These are phyloP conservation scores for Clavariopsis aquatica DNA, from an alignment of 495 filamentous ascomycete genomes.

Conservation along the genomic window DNA sequence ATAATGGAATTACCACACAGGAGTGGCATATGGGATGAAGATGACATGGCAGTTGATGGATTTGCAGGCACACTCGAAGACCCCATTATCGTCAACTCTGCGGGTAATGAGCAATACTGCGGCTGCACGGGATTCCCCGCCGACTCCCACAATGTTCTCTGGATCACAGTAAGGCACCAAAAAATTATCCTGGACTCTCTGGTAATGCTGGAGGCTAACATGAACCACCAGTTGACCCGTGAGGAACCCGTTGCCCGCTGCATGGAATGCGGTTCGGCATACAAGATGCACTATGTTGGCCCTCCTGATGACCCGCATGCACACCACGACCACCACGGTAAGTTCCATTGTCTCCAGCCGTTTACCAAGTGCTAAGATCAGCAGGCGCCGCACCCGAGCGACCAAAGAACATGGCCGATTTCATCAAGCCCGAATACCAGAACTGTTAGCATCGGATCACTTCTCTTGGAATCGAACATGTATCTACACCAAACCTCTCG, in stretches of 20 bases:
- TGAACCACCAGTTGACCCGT: slow-evolving; percentile 70
- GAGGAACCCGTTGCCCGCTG: slow-evolving; percentile 91
- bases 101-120: slow-evolving; percentile 92
- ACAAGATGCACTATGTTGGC: slow-evolving; percentile 96
- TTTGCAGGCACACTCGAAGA: slow-evolving; percentile 77
- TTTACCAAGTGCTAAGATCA: neutral
- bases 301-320: slow-evolving; percentile 56
- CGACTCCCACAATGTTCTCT: slow-evolving; percentile 86
- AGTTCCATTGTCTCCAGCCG: slow-evolving; percentile 44
- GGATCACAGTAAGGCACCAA: slow-evolving; percentile 73
- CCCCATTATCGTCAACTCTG: slow-evolving; percentile 85
- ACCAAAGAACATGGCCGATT: slow-evolving; percentile 92
- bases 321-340: slow-evolving; percentile 47
- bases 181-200: neutral
- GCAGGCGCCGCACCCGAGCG: slow-evolving; percentile 46
- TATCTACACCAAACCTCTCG: slow-evolving; percentile 24
- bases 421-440: slow-evolving; percentile 85
- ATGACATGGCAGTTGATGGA: slow-evolving; percentile 12
- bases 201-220: neutral
- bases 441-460: slow-evolving; percentile 49
- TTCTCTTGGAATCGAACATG: slow-evolving; percentile 12
- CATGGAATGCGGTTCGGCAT: slow-evolving; percentile 90
- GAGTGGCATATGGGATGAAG: neutral
- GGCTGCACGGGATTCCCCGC: slow-evolving; percentile 93
- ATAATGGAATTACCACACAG: neutral